These are phyloP conservation scores for Viridothelium virens DNA, from an alignment of 495 filamentous ascomycete genomes.

Conservation along the genomic window DNA sequence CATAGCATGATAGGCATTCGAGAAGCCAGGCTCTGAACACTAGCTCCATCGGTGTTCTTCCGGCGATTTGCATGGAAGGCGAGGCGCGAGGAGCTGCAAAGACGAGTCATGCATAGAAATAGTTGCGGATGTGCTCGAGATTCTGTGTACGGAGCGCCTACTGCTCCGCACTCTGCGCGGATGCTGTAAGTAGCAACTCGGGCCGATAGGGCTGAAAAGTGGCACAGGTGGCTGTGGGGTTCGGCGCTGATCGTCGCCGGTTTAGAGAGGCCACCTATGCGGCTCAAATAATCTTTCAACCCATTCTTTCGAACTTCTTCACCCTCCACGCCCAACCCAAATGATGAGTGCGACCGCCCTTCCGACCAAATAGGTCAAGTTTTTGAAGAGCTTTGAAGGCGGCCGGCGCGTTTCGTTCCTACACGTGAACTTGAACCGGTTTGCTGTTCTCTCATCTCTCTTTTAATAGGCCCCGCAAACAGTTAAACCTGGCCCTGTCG, in stretches of 20 bases:
- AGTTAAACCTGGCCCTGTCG: too few species aligned
- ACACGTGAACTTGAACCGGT: too few species aligned
- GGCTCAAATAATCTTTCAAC: not conserved
- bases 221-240: not conserved
- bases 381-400: not conserved
- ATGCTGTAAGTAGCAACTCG: not conserved
- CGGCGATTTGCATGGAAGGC: too few species aligned
- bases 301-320: not conserved
- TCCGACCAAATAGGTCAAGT: not conserved
- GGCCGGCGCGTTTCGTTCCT: too few species aligned
- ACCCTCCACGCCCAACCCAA: not conserved
- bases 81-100: too few species aligned
- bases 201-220: not conserved
- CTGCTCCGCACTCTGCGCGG: too few species aligned
- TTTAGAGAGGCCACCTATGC: conserved; percentile 4
- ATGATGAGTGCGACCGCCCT: not conserved
- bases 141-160: not conserved
- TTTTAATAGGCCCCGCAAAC: not conserved
- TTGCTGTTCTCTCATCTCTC: too few species aligned
- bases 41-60: too few species aligned
- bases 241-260: not conserved
- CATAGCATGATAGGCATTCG: too few species aligned
- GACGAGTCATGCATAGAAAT: not conserved
- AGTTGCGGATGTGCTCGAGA: not conserved
- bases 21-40: too few species aligned